Evolutionary conservation across 2,329 filamentous ascomycete species (phyloP).

Genomic region (Cytospora schulzeri): DNA sequence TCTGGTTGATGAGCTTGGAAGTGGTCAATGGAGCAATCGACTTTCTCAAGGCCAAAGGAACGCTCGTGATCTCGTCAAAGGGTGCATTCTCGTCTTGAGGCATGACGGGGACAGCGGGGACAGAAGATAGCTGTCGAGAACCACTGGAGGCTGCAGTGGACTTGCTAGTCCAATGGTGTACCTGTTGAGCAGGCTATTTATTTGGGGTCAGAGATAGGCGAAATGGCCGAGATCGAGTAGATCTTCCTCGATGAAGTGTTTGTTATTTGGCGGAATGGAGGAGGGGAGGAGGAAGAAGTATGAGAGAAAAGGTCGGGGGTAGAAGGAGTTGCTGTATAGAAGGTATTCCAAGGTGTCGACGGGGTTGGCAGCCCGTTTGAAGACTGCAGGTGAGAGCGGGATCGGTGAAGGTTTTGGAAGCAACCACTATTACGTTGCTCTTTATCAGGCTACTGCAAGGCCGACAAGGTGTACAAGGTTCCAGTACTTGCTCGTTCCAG

Average conservation of each 20-base stretch:
- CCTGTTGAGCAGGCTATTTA: slow-evolving; percentile 15
- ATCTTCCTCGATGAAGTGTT: slow-evolving; percentile 19
- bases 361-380: not conserved
- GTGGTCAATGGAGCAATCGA: slow-evolving; percentile 51
- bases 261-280: slow-evolving; percentile 11
- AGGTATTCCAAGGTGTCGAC: slow-evolving; percentile 7
- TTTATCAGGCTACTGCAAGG: slow-evolving; percentile 6
- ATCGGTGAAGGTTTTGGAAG: slow-evolving; percentile 17
- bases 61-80: slow-evolving; percentile 15
- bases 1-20: slow-evolving; percentile 59
- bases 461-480: not conserved
- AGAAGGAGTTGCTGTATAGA: slow-evolving; percentile 4
- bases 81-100: slow-evolving; percentile 26
- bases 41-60: slow-evolving; percentile 41
- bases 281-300: not conserved
- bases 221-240: slow-evolving; percentile 26
- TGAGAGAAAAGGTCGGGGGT: slow-evolving; percentile 24
- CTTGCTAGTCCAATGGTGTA: slow-evolving; percentile 22
- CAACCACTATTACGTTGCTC: not conserved
- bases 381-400: slow-evolving; percentile 18
- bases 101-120: slow-evolving; percentile 10
- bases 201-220: slow-evolving; percentile 20
- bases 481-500: slow-evolving; percentile 8
- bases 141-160: slow-evolving; percentile 11
- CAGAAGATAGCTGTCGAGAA: slow-evolving; percentile 3